Percentiles rank a stretch among this genome's conserved stretches.
Conservation (phyloP, 2,329 filamentous ascomycete genomes). For the Alternaria triticimaculans region DNA sequence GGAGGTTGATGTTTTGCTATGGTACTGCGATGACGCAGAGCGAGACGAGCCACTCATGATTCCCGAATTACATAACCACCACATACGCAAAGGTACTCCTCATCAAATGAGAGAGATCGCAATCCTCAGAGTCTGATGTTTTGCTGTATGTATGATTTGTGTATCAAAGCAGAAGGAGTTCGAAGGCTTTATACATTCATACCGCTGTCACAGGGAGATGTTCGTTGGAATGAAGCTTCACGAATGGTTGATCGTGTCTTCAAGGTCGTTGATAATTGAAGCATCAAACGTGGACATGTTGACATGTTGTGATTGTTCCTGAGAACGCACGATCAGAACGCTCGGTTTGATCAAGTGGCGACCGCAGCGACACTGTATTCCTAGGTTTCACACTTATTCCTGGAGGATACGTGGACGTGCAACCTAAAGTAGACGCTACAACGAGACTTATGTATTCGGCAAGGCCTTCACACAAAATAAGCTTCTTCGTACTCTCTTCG, state of each 20-base stretch:
- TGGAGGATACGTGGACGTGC: not conserved
- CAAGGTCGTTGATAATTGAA: not conserved
- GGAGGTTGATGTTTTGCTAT: not conserved
- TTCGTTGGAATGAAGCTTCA: not conserved
- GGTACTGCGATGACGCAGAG: too few species aligned
- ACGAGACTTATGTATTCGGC: not conserved
- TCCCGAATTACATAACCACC: too few species aligned
- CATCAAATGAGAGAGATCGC: too few species aligned
- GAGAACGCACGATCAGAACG: not conserved
- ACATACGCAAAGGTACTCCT: too few species aligned
- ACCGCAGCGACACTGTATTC: not conserved
- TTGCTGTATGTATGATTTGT: not conserved
- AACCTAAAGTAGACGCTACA: rapidly evolving
- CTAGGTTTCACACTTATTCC: not conserved
- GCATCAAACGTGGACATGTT: not conserved
- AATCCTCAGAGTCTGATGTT: too few species aligned
- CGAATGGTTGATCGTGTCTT: not conserved
- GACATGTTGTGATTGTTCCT: not conserved
- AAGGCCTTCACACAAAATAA: not conserved
- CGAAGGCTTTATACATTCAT: not conserved
- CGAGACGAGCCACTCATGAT: too few species aligned
- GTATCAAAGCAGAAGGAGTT: not conserved
- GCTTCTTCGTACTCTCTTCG: rapidly evolving
- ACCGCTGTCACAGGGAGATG: not conserved
- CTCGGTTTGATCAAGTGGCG: not conserved